Evolutionary conservation across 2,329 filamentous ascomycete genomes (phyloP), one percentile per base, ranked within the genome.

Genomic region (Setomelanomma holmii): DNA sequence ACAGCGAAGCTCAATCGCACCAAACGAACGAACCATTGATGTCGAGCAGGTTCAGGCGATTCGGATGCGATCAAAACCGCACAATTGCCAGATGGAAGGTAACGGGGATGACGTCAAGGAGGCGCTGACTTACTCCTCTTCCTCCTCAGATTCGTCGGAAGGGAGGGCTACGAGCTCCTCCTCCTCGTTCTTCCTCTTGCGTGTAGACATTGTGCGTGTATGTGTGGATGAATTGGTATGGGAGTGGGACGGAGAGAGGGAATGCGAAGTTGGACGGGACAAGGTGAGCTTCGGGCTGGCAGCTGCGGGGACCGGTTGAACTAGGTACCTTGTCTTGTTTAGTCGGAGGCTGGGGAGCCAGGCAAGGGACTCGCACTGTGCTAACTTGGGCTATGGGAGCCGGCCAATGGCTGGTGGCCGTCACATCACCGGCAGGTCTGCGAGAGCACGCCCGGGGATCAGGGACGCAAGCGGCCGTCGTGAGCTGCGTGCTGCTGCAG

Each of bases 121-220:
- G 55, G 53, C 41, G 57, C 35, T 52, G 55, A 75, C 73, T 75
- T 66, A 76, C 73, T 75, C 76, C 71, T 75, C 76, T 73, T 78
- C 76, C 54, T 74, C 70, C 52, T 78, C 76, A 47, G 73, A 73
- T 53, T 76, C 76, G 45, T 75, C 73, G 50, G 74, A 75, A 4
- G 76, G 76, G 22, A 79, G 75, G 38, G 75, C 75, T 48, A 74
- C 69, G 49, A 79, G 74, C 72, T 79, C 76, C 61, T 76, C 75
- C 56, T 76, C 72, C 46, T 76, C 73, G 41, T 77, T 73, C 71
- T 78, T 78, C 58, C 76, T 73, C 66, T 78, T 78, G 61, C 76
- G 75, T 43, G 76, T 78, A 36, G 75, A 74, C 76, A 78, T 76
- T 53, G 44, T 61, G 34, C 40, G 16, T 46, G 47, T 20, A 40